Percentiles rank a stretch among this genome's conserved stretches.
These are phyloP conservation scores for Boletus reticulatus DNA, from an alignment of 768 basidiomycete genomes.

Conservation along the genomic window DNA sequence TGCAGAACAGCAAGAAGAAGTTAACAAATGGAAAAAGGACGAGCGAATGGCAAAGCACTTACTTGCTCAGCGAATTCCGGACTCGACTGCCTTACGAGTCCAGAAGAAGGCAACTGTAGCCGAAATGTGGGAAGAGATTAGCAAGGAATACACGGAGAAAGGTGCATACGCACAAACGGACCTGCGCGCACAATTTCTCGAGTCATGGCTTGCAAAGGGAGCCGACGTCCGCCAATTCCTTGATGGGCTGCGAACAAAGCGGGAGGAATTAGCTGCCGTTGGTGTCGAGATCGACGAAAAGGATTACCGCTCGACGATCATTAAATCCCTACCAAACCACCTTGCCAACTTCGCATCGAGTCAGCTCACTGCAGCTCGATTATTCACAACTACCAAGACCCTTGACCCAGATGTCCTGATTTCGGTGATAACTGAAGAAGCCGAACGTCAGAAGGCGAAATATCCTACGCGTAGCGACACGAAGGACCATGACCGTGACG, in stretches of 20 bases:
- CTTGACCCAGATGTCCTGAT: background rate
- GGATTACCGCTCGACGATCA: background rate
- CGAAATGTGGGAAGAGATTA: background rate
- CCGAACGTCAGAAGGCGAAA: background rate
- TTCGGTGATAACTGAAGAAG: background rate
- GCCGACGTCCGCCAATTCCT: background rate
- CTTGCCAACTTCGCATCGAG: background rate
- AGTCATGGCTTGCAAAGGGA: background rate
- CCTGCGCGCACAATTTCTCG: background rate
- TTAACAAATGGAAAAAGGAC: background rate
- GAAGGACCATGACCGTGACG: background rate
- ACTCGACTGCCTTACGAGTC: too few relatives aligned
- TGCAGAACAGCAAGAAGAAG: background rate
- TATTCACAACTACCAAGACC: background rate
- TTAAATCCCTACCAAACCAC: background rate
- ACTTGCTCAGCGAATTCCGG: background rate
- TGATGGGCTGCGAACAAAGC: background rate
- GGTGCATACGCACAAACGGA: background rate
- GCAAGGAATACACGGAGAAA: background rate
- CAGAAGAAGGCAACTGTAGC: background rate
- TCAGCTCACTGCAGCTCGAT: background rate
- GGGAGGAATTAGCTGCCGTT: background rate
- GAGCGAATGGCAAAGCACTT: background rate
- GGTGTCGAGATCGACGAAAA: background rate
- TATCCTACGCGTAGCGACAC: background rate